A percentile compares a stretch with the other conserved stretches of the same genome.
Conservation (phyloP, 2,329 filamentous ascomycete genomes). For the Orbilia javanica region DNA sequence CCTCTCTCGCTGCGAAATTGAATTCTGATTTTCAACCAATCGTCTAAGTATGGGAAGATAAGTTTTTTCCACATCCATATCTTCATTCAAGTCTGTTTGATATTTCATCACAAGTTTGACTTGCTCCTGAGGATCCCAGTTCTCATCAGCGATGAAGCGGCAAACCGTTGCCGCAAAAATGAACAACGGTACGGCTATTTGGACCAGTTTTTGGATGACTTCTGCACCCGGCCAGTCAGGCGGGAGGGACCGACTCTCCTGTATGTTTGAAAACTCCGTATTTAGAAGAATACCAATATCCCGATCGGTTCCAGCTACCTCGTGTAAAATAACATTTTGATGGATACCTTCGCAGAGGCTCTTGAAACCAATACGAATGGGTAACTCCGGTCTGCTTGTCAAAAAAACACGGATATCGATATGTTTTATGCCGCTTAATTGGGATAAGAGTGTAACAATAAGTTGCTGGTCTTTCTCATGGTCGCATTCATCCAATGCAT, state of each 20-base stretch:
- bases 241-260: neutral
- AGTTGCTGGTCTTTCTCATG: conserved; percentile 58
- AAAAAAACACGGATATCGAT: conserved; percentile 59
- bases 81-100: conserved; percentile 1
- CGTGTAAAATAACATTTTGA: conserved; percentile 43
- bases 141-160: conserved; percentile 60
- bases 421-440: conserved; percentile 35
- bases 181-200: conserved; percentile 60
- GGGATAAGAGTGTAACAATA: conserved; percentile 57
- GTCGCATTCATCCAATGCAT: conserved; percentile 63
- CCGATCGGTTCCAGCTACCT: conserved; percentile 59
- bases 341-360: conserved; percentile 47
- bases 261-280: conserved; percentile 56
- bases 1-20: neutral
- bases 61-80: conserved; percentile 3
- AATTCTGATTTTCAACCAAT: neutral
- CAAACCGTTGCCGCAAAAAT: conserved; percentile 63
- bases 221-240: conserved; percentile 58
- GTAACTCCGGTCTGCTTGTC: conserved; percentile 60
- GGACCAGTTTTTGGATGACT: conserved; percentile 55
- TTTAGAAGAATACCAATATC: conserved; percentile 62
- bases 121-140: conserved; percentile 27
- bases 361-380: conserved; percentile 59
- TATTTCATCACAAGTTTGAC: conserved; percentile 11
- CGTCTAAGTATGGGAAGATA: conserved; percentile 12